Evolutionary conservation across 306 rosid species (phyloP).

Genomic region (Castanea mollissima): DNA sequence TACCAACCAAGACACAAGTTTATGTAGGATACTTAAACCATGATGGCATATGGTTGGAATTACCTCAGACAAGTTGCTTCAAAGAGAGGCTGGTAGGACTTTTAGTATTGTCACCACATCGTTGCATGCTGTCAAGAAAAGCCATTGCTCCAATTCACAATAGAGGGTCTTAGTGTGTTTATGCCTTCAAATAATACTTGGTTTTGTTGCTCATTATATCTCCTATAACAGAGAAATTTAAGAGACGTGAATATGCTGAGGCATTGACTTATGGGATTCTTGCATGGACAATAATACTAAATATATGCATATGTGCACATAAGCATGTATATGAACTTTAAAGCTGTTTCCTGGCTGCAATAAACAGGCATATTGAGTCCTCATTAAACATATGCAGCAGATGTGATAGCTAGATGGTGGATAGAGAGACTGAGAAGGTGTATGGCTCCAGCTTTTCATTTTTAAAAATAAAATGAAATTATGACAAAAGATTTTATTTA

Average conservation of each 20-base stretch:
- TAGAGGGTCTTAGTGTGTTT: slow-evolving; percentile 7
- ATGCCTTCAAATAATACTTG: slow-evolving; percentile 6
- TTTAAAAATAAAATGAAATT: no score
- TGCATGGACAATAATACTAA: slow-evolving; percentile 25
- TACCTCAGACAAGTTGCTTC: slow-evolving; percentile 78
- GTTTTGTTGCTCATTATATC: background rate
- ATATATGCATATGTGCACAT: no score
- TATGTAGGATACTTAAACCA: no score
- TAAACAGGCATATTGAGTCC: no score
- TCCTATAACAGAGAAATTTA: slow-evolving; percentile 18
- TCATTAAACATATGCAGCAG: no score
- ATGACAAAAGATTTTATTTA: no score
- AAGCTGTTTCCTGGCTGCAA: no score
- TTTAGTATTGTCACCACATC: slow-evolving; percentile 32
- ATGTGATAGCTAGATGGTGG: no score
- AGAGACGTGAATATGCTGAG: slow-evolving; percentile 22
- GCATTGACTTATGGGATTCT: slow-evolving; percentile 29
- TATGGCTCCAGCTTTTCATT: no score
- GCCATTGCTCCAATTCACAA: slow-evolving; percentile 42
- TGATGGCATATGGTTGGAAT: background rate
- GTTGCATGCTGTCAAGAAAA: slow-evolving; percentile 44
- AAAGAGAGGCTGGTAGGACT: slow-evolving; percentile 33
- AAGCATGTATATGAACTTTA: no score
- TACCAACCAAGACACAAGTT: no score
- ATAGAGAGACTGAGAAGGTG: no score